phyloP scores from a whole-genome alignment of 495 filamentous ascomycete species.

The Elaphomyces granulatus region DNA sequence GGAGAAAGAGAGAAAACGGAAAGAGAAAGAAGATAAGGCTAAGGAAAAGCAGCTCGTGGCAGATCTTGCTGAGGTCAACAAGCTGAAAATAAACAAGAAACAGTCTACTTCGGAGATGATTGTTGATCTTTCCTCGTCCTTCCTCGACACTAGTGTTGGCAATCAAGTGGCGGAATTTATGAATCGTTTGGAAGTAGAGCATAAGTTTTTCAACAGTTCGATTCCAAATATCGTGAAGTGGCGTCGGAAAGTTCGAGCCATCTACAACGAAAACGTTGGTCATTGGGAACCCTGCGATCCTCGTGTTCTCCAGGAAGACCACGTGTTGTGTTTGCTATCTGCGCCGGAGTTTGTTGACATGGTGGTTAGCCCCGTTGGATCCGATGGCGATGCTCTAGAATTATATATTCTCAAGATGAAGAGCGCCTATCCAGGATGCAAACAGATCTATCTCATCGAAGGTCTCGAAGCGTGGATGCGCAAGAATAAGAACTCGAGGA shows the following conservation, averaged over 20 bases:
- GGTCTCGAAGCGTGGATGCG: conserved; percentile 52
- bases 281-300: conserved; percentile 52
- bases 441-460: conserved; percentile 64
- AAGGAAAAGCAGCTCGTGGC: conserved; percentile 50
- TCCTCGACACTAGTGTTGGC: conserved; percentile 35
- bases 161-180: conserved; percentile 40
- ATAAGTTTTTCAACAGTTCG: conserved; percentile 34
- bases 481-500: conserved; percentile 52
- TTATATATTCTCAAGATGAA: conserved; percentile 44
- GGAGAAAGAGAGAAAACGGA: conserved; percentile 36
- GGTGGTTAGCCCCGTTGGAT: conserved; percentile 22
- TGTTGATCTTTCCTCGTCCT: conserved; percentile 49
- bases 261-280: conserved; percentile 44
- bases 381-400: conserved; percentile 32
- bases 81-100: conserved; percentile 61
- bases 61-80: conserved; percentile 63
- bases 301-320: conserved; percentile 45
- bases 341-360: conserved; percentile 58
- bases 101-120: conserved; percentile 70
- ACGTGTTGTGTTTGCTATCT: conserved; percentile 50
- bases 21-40: conserved; percentile 40
- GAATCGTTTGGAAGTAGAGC: conserved; percentile 40
- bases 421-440: conserved; percentile 34
- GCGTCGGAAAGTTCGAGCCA: conserved; percentile 52
- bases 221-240: conserved; percentile 54